Evolutionary conservation across 805 yeast species (phyloP), one percentile per base, ranked within the genome.

Genomic region (Clavispora fructus): DNA sequence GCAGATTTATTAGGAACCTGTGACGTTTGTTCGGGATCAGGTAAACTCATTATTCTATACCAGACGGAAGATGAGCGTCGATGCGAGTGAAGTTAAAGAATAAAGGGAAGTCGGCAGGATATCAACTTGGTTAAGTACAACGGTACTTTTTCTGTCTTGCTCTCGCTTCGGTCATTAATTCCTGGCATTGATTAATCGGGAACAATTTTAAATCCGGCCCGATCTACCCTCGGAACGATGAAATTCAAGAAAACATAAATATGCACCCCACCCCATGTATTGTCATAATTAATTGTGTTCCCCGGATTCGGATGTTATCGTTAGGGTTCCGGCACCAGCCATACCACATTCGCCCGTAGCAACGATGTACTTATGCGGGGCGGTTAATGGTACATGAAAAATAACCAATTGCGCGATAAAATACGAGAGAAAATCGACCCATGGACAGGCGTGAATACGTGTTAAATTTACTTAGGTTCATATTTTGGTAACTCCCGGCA

Each of bases 401-500:
- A 4, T n/a, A 2, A 33, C 13, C 35, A n/a, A n/a, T 31, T 31
- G 17, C 35, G 17, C 35, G 8, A 31, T 7, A 31, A 31, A 31
- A n/a, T 7, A 19, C 23, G 23, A 7, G 35, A n/a, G 31, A 13
- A 13, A 10, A 29, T 29, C 31, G 31, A 4, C 35, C 35, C 35
- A 31, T 31, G 13, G 13, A n/a, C 10, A 31, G 7, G 35, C 10
- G 10, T 29, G n/a, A 10, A 33, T 33, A 13, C 37, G 8, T 12
- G 5, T 3, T 19, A 19, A 19, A 19, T 16, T 8, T 33, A 33
- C 16, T 6, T 33, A 16, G 7, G 8, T 17, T 28, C 42, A 51
- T 14, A 52, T 50, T 47, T 48, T 52, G 43, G 38, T 39, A 19
- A 57, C 59, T 3, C 72, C 72, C 7, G 65, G 64, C 60, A 69